Evolutionary conservation across 345 rosid genomes (phyloP).

Genomic region (Trapa incisa): DNA sequence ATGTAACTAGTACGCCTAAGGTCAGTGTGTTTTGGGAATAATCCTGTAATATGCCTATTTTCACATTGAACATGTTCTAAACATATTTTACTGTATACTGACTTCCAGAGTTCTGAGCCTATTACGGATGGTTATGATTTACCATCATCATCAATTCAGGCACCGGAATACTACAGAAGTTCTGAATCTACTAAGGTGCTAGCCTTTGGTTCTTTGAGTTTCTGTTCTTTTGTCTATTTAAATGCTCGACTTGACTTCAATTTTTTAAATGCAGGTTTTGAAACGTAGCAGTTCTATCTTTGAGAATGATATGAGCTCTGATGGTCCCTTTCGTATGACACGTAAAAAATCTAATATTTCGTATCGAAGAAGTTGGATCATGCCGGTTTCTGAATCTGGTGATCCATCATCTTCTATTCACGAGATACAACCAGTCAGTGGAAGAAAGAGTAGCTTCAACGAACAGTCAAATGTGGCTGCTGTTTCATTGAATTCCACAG

Average conservation of each 20-base stretch:
- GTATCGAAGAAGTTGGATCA: conserved; percentile 24
- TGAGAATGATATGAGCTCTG: conserved; percentile 62
- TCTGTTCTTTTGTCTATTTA: conserved; percentile 18
- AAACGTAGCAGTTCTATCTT: conserved; percentile 71
- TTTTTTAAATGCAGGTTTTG: conserved; percentile 37
- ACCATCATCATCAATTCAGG: conserved; percentile 21
- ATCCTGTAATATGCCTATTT: background rate
- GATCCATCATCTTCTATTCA: conserved; percentile 17
- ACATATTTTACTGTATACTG: background rate
- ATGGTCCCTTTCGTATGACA: conserved; percentile 80
- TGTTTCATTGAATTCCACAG: conserved; percentile 68
- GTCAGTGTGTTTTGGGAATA: conserved; percentile 19
- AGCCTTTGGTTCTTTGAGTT: background rate
- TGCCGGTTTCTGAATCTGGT: conserved; percentile 24
- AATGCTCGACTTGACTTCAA: conserved; percentile 1
- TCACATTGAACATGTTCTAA: background rate
- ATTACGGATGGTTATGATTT: conserved; percentile 23
- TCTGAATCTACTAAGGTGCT: conserved; percentile 38
- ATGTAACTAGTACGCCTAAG: conserved; percentile 33
- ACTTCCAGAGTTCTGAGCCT: conserved; percentile 24
- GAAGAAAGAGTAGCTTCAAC: conserved; percentile 16
- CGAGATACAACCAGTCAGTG: conserved; percentile 16
- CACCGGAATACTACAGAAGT: conserved; percentile 30
- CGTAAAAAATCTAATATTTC: conserved; percentile 71
- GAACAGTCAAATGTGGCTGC: conserved; percentile 24